Conservation (phyloP, 2,329 filamentous ascomycete species). For the Arthrocladium fulminans region DNA sequence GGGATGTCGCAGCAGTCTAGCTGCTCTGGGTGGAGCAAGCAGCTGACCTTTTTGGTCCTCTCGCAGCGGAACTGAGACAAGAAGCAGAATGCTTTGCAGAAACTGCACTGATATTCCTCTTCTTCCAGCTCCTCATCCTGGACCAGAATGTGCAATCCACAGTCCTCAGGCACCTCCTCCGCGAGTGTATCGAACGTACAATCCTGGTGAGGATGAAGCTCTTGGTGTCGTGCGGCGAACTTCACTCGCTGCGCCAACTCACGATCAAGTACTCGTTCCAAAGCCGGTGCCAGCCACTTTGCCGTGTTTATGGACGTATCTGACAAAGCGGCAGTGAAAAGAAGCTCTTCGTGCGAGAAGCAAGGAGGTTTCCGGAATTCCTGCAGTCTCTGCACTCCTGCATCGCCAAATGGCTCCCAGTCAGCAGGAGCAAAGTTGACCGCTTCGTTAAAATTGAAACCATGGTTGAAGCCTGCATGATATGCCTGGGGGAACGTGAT, state of each 20-base stretch:
- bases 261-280: constrained; percentile 66
- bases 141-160: constrained; percentile 53
- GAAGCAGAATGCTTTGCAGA: constrained; percentile 89
- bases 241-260: constrained; percentile 60
- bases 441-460: constrained; percentile 97
- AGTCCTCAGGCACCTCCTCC: constrained; percentile 34
- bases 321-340: constrained; percentile 79
- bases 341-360: constrained; percentile 91
- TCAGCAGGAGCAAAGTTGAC: constrained; percentile 94
- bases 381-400: constrained; percentile 76
- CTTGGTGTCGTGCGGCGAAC: constrained; percentile 59
- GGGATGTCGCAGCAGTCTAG: constrained; percentile 69
- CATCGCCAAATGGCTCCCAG: constrained; percentile 87
- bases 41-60: constrained; percentile 71
- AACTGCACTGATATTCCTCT: constrained; percentile 83
- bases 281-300: constrained; percentile 85
- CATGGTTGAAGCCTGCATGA: constrained; percentile 96
- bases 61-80: constrained; percentile 82
- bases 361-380: constrained; percentile 85
- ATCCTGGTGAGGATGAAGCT: constrained; percentile 41
- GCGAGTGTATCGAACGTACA: constrained; percentile 42
- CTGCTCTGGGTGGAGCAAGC: constrained; percentile 69
- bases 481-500: constrained; percentile 96
- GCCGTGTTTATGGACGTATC: constrained; percentile 79
- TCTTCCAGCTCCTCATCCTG: constrained; percentile 71